phyloP scores from a whole-genome alignment of 2,329 filamentous ascomycete species.

The Sporothrix inflata region DNA sequence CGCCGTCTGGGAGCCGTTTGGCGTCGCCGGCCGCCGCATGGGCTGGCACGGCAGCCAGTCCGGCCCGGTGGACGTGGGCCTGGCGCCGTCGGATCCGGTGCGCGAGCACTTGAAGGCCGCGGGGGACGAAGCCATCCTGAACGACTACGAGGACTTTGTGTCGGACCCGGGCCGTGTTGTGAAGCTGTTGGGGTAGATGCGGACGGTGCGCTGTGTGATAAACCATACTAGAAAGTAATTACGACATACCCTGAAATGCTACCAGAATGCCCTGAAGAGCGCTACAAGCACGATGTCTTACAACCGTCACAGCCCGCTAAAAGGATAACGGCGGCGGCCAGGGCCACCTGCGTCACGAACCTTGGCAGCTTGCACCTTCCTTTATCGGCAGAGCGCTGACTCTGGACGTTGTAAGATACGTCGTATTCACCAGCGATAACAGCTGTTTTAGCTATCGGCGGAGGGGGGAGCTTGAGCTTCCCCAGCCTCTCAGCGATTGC shows the following conservation, averaged over 20 bases:
- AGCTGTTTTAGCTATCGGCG: background rate
- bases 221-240: too few species aligned
- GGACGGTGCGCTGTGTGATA: too few species aligned
- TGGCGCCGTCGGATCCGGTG: constrained; percentile 4
- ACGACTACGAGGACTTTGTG: constrained; percentile 17
- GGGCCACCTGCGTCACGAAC: constrained; percentile 20
- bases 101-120: background rate
- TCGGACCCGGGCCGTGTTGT: background rate
- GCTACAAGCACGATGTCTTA: too few species aligned
- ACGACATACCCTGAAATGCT: too few species aligned
- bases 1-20: constrained; percentile 14
- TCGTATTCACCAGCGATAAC: background rate
- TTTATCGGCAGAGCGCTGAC: constrained; percentile 1
- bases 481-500: constrained; percentile 1
- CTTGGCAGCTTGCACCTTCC: constrained; percentile 7
- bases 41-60: constrained; percentile 24
- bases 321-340: too few species aligned
- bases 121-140: background rate
- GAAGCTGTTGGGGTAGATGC: background rate
- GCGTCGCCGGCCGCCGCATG: constrained; percentile 12
- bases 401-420: too few species aligned
- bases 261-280: too few species aligned
- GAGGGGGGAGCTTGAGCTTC: background rate
- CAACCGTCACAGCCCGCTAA: too few species aligned
- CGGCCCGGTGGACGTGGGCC: background rate